phyloP scores from a whole-genome alignment of 768 basidiomycete genomes.

The Termitomyces sp. region DNA sequence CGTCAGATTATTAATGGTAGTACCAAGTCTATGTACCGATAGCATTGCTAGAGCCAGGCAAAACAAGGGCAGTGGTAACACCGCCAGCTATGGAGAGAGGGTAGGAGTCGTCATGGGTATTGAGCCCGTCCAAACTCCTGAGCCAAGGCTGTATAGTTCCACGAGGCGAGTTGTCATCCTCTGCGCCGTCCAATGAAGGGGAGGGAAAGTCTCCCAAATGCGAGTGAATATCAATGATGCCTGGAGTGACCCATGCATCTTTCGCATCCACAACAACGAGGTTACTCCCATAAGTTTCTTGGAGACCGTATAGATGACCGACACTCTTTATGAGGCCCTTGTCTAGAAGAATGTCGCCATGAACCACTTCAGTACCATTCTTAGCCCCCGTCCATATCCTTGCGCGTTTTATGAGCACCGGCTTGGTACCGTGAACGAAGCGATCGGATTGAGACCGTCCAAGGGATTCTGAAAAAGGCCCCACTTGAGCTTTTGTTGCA shows the following conservation, averaged over 20 bases:
- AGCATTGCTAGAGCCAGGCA: slow-evolving; percentile 68
- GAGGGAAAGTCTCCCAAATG: slow-evolving; percentile 54
- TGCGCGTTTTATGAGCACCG: slow-evolving; percentile 66
- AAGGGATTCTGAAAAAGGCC: slow-evolving; percentile 41
- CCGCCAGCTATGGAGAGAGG: slow-evolving; percentile 70
- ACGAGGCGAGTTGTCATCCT: slow-evolving; percentile 52
- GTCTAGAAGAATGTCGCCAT: slow-evolving; percentile 65
- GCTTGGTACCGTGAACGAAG: slow-evolving; percentile 55
- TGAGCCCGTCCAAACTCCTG: slow-evolving; percentile 70
- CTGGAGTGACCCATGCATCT: slow-evolving; percentile 80
- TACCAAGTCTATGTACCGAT: slow-evolving; percentile 37
- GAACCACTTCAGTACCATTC: slow-evolving; percentile 61
- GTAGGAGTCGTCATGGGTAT: slow-evolving; percentile 76
- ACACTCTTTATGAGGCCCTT: slow-evolving; percentile 60
- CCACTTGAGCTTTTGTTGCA: slow-evolving; percentile 32
- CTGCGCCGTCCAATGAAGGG: slow-evolving; percentile 45
- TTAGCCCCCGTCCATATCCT: slow-evolving; percentile 78
- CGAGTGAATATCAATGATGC: slow-evolving; percentile 61
- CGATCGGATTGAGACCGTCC: slow-evolving; percentile 55
- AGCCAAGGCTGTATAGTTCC: slow-evolving; percentile 53
- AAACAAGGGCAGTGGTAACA: slow-evolving; percentile 68
- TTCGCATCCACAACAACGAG: slow-evolving; percentile 54
- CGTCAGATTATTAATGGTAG: neutral
- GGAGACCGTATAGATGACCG: slow-evolving; percentile 34
- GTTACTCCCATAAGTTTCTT: slow-evolving; percentile 25